Evolutionary conservation across 2,329 filamentous ascomycete species (phyloP), one percentile per base, ranked within the genome.

Genomic region (Aspergillus sp.): DNA sequence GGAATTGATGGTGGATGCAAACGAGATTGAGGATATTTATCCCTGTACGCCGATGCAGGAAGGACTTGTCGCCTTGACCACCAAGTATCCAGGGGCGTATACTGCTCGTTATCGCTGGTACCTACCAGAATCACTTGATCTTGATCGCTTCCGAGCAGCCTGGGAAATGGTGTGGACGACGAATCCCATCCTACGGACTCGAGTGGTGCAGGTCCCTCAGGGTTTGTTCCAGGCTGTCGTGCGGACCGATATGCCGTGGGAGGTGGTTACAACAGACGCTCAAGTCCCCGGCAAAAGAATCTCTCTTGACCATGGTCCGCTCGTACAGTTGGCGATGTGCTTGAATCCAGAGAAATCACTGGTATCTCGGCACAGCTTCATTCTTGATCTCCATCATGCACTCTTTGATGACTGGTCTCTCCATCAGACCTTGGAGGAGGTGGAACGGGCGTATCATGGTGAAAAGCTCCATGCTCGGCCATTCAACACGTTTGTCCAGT

Each of bases 341-440:
- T n/a, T n/a, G n/a, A n/a, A n/a, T n/a, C n/a, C n/a, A n/a, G n/a
- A n/a, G n/a, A n/a, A n/a, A n/a, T n/a, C n/a, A n/a, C n/a, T n/a
- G n/a, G n/a, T n/a, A n/a, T n/a, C 64, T 40, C 60, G 66, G 30
- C 67, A 66, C 46, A 61, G 62, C 4, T 62, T 70, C 39, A 49
- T 70, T 9, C 48, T 56, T 27, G 43, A 57, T 30, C 27, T 75
- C 42, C 75, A 77, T 48, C 74, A 77, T 49, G 73, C 71, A 8
- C 60, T 77, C 4, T 77, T 76, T 51, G 75, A 78, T 49, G 75
- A 73, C n/a, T 69, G 67, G 67, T 70, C 66, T 7, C 60, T 67
- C 48, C 64, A 67, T 4, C 48, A 68, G 2, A 62, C 70, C 29
- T 58, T 69, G 2, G 56, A 66, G 7, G 51, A 65, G 39, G 61